These are phyloP conservation scores for Malassezia obtusa DNA, from an alignment of 1,284 basidiomycete species.

Conservation along the genomic window DNA sequence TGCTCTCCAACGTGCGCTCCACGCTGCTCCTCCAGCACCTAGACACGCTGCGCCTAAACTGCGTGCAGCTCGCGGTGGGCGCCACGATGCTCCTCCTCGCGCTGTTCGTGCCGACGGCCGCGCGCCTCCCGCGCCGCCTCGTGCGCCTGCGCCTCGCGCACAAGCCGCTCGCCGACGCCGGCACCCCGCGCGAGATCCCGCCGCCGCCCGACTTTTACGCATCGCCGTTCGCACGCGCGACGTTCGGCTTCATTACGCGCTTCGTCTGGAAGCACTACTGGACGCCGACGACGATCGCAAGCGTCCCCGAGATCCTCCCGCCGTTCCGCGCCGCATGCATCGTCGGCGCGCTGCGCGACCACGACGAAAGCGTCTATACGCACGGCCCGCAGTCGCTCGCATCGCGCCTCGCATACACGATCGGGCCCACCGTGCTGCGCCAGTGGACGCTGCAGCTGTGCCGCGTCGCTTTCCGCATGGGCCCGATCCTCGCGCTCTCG, in stretches of 20 bases:
- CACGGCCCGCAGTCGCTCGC: conserved; percentile 28
- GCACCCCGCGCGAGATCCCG: conserved; percentile 20
- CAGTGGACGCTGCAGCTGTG: conserved; percentile 50
- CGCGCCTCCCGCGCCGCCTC: not conserved
- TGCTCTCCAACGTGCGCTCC: conserved; percentile 20
- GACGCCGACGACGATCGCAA: conserved; percentile 48
- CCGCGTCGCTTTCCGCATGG: conserved; percentile 49
- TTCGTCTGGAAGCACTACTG: conserved; percentile 51
- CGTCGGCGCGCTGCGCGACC: conserved; percentile 13
- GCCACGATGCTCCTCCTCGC: conserved; percentile 18
- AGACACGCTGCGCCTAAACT: not conserved
- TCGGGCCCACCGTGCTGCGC: conserved; percentile 40
- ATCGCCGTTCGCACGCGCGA: conserved; percentile 17
- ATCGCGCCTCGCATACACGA: conserved; percentile 47
- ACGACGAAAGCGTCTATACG: conserved; percentile 46
- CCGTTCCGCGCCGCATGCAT: conserved; percentile 51
- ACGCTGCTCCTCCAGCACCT: not conserved
- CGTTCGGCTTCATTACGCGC: conserved; percentile 24
- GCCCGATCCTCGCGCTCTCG: conserved; percentile 52
- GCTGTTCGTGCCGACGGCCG: conserved; percentile 14
- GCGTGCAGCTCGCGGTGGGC: not conserved
- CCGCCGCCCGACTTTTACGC: conserved; percentile 13
- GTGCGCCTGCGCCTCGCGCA: conserved; percentile 20
- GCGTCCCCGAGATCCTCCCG: conserved; percentile 52
- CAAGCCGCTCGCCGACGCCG: conserved; percentile 23